Base-by-base conservation (phyloP, 768 basidiomycete genomes). In the Paxillus rubicundulus region DNA sequence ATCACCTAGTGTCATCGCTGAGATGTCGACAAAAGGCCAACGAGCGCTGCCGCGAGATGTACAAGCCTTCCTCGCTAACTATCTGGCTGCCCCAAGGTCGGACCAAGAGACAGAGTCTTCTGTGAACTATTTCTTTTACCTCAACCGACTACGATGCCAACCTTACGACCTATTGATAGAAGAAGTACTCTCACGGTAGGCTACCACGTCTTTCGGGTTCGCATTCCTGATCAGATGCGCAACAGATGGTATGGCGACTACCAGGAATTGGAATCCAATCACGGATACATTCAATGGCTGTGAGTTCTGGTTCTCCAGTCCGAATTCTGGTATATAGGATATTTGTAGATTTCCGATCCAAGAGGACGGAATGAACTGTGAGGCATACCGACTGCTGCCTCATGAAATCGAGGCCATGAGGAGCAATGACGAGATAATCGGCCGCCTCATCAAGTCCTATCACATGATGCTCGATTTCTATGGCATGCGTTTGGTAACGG, bases 281-380 rank as follows among this genome's bases (percentile, higher is more conserved):
- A 90, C 61, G 83, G 82, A 1, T 89, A 79, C 64, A 85, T 90
- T 40, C 88, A 90, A 62, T 90, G 89, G 87, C 66, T 90, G 84
- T 89, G 70, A 61, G 87, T 72, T 39, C 32, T 5, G 16, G 34
- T 28, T 47, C n/a, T 30, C 45, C 10, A 13, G 18, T 48, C 38
- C 48, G 33, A 32, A 21, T 47, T 37, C 34, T 53, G 45, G 51
- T 33, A 9, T 48, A 5, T 45, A 24, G 27, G 16, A 47, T 37
- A 24, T 33, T 40, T 18, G 17, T 18, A 88, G 85, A 59, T 87
- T 88, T 58, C 87, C 88, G 28, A 85, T 88, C 57, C 81, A 79
- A 60, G 89, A 90, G 62, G 73, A 80, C 56, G 87, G 89, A 9
- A 77, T 89, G 79, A 90, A 89, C 68, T 78, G 68, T 58, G 70